Percentiles rank a stretch among this genome's conserved stretches.
Conservation (phyloP, 2,329 filamentous ascomycete species). For the Verticillium albo-atrum region DNA sequence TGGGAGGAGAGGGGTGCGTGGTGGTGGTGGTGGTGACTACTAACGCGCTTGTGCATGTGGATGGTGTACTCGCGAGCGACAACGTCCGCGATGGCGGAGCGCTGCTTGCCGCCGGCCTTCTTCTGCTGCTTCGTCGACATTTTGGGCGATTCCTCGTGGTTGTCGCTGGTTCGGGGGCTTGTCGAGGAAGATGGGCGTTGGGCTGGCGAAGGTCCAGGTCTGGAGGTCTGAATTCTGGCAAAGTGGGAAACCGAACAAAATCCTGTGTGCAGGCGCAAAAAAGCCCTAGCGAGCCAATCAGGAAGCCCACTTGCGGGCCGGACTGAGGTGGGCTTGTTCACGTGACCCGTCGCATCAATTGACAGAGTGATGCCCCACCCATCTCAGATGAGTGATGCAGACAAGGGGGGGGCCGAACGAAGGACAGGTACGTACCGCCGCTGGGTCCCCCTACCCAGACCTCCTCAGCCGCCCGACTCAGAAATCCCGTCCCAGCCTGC, state of each 20-base stretch:
- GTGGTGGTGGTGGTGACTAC: conserved; percentile 6
- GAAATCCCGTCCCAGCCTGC: background rate
- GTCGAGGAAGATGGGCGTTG: conserved; percentile 10
- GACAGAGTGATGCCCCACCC: background rate
- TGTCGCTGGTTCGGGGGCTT: conserved; percentile 10
- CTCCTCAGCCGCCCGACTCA: background rate
- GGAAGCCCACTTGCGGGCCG: background rate
- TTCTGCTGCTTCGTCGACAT: conserved; percentile 63
- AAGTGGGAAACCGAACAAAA: conserved; percentile 8
- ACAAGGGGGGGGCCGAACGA: background rate
- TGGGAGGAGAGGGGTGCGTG: background rate
- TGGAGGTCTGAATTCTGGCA: conserved; percentile 2
- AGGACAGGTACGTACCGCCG: background rate
- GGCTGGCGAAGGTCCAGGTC: conserved; percentile 1
- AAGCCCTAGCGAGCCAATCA: conserved; percentile 9
- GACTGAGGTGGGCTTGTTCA: background rate
- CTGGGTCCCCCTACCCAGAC: background rate
- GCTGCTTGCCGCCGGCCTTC: conserved; percentile 66
- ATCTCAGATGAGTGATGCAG: background rate
- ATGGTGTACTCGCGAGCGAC: conserved; percentile 99
- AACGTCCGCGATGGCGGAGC: conserved; percentile 98
- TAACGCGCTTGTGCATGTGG: conserved; percentile 90
- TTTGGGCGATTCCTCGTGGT: conserved; percentile 27
- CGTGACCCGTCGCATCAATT: conserved; percentile 1
- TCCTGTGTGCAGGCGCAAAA: conserved; percentile 9